Conservation (phyloP, 2,329 filamentous ascomycete genomes). For the Hymenoscyphus infarciens region DNA sequence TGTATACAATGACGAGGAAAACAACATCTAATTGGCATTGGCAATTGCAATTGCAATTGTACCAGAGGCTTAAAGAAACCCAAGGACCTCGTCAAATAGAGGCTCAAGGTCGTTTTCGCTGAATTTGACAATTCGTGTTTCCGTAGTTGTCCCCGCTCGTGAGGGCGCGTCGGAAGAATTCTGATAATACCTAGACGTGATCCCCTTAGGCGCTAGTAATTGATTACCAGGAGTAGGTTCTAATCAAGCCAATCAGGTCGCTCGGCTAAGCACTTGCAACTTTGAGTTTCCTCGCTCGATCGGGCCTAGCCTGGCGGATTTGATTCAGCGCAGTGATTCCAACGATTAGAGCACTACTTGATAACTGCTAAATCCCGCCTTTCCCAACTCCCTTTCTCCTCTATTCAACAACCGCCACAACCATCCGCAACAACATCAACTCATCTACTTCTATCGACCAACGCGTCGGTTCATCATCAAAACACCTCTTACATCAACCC, state of each 20-base stretch:
- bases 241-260: background rate
- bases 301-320: background rate
- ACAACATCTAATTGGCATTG: no score
- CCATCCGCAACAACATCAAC: conserved; percentile 20
- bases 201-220: background rate
- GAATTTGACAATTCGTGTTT: no score
- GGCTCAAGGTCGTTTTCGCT: no score
- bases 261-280: background rate
- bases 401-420: conserved; percentile 10
- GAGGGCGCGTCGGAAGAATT: background rate
- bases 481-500: conserved; percentile 28
- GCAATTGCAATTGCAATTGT: no score
- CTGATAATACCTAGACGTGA: background rate
- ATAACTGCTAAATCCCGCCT: conserved; percentile 1
- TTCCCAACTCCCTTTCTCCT: conserved; percentile 7
- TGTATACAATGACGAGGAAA: background rate
- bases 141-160: background rate
- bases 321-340: background rate
- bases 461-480: conserved; percentile 36
- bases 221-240: background rate
- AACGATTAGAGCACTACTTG: background rate
- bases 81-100: no score
- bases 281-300: background rate
- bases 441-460: conserved; percentile 19
- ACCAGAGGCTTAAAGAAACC: no score